Evolutionary conservation across 306 rosid species (phyloP).

Genomic region (Trichosanthes truncata): DNA sequence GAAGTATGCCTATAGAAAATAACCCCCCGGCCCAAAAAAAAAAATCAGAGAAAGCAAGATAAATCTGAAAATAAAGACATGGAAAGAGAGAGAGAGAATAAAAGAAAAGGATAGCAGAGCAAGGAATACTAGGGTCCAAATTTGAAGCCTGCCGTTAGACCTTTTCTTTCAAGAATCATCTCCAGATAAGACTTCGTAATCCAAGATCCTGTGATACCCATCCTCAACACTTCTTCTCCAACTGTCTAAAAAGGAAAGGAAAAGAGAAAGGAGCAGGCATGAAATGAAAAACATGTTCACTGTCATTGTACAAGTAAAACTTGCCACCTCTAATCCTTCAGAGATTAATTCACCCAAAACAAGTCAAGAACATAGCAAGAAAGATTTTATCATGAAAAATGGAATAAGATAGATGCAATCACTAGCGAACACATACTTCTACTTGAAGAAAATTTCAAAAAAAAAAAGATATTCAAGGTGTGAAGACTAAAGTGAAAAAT

Average conservation of each 20-base stretch:
- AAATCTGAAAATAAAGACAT: neutral
- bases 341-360: neutral
- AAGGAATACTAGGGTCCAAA: neutral
- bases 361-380: neutral
- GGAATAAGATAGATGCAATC: neutral
- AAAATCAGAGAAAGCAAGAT: neutral
- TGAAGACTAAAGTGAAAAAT: neutral
- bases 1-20: neutral
- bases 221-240: constrained; percentile 79
- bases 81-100: neutral
- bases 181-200: constrained; percentile 93
- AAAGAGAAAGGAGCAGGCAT: neutral
- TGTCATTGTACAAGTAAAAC: neutral
- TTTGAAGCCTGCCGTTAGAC: constrained; percentile 24
- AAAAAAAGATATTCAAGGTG: neutral
- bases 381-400: neutral
- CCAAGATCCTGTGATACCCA: constrained; percentile 80
- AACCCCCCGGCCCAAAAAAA: neutral
- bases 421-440: neutral
- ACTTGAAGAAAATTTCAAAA: neutral
- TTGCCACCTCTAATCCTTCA: neutral
- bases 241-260: constrained; percentile 52
- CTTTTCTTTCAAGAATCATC: constrained; percentile 94
- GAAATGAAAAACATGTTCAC: neutral
- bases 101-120: neutral